Evolutionary conservation across 176 grass and related monocot genomes (phyloP), one percentile per base, ranked within the genome.

Genomic region (Alopecurus myosuroides): DNA sequence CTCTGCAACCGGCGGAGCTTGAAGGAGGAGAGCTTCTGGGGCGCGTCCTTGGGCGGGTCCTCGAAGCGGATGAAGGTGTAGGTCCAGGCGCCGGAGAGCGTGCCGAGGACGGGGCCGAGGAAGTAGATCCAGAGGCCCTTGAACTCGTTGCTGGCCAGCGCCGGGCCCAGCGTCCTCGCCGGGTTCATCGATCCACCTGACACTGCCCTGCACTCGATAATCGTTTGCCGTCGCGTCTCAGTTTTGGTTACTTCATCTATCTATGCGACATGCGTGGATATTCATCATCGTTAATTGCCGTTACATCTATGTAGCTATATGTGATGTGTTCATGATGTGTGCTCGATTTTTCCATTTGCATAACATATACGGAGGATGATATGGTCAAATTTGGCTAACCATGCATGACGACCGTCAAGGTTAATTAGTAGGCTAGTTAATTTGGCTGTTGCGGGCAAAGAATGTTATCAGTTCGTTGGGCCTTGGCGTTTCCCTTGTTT

Each of bases 141-240:
- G 90, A 80, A 99, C 18, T 70, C 40, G 67, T 83, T 86, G 97
- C 94, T 99, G 23, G 94, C 97, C 52, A 99, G 81, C 78, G 97
- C 97, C 63, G 97, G 97, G 15, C 89, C 97, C 74, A 97, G 88
- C 13, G 97, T 96, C 90, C 97, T 86, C 60, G 92, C 97, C 22
- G 97, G 97, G 81, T 99, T 99, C 97, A 97, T 99, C 49, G 97
- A 99, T 83, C 97, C 97, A 57, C 97, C 97, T 3, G 97, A 99
- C 26, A 99, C 78, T 2, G 97, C 85, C 97, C 97, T 99, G 91
- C 91, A 94, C 78, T 64, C 86, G 35, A 88, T 79, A 65, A 86
- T 92, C 74, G 61, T 53, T 88, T 82, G 36, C 76, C 49, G 48
- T 44, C 49, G 75, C 58, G 80, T 84, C 89, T 90, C 49, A 90